Base-by-base conservation (phyloP, 345 rosid species). In the Limnanthes douglasii region DNA sequence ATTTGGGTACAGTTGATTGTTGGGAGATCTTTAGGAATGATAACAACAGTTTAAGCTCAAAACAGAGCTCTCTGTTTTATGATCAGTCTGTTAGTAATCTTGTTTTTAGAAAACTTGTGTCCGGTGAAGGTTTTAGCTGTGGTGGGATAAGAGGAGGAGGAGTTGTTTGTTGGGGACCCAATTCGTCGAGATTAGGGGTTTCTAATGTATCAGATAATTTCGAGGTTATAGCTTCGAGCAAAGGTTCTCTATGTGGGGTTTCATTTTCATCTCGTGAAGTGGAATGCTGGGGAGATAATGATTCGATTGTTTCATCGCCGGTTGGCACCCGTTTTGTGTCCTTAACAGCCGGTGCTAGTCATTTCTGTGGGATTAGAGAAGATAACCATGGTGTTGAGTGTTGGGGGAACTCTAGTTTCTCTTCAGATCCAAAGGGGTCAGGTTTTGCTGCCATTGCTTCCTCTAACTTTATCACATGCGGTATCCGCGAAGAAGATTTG, bases 381-480 rank as follows among this genome's bases (percentile, higher is more conserved):
- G 95, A 83, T 59, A 63, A 69, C 43, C 95, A 83, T 35, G 86
- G 67, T 25, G 73, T 75, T 34, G 79, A 68, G 23, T 90, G 98
- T 46, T 83, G 95, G 95, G 98, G 98, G 13, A 68, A 40, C 20
- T 62, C 54, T 16, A 79, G 74, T 43, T 48, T 63, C 15, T 83
- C 93, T 6, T 55, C 69, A 3, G 54, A 68, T 15, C 95, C 93
- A 0, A 83, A 64, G 32, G 68, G 53, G 58, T 64, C 81, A 11
- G 98, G 95, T 8, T 83, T 83, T 42, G 51, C 63, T 35, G 84
- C 98, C 0, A 66, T 90, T 25, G 98, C 98, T 59, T 90, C 95
- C 0, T 76, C 95, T 34, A 95, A 79, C 51, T 77, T 51, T 57
- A 57, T 74, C 6, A 67, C 70, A 0, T 77, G 95, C 32, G 98